A percentile compares a stretch with the other conserved stretches of the same genome.
phyloP scores from a whole-genome alignment of 2,329 filamentous ascomycete genomes.

The Penicillium sp. region DNA sequence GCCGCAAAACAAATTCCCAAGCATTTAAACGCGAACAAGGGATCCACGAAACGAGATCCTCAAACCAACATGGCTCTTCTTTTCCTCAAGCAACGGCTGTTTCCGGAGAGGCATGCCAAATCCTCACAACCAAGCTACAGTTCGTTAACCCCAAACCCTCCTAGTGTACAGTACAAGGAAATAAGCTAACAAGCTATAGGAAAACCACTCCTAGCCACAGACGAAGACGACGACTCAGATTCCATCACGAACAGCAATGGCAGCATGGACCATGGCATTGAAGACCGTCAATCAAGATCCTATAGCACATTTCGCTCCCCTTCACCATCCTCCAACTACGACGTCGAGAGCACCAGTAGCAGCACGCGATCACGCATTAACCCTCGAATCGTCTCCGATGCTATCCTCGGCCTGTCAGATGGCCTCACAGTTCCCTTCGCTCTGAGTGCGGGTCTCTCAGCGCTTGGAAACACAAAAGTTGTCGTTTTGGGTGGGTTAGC shows the following conservation, averaged over 20 bases:
- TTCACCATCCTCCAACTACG: conserved; percentile 27
- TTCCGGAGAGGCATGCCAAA: conserved; percentile 31
- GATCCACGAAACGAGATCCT: neutral
- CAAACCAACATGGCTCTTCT: conserved; percentile 40
- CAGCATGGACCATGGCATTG: conserved; percentile 33
- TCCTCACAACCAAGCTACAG: conserved; percentile 17
- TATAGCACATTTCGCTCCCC: conserved; percentile 40
- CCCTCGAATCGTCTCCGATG: conserved; percentile 57
- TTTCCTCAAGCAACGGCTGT: conserved; percentile 44
- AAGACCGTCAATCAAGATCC: conserved; percentile 39
- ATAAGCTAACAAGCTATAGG: conserved; percentile 26
- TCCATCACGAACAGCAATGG: conserved; percentile 28
- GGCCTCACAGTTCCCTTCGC: conserved; percentile 81
- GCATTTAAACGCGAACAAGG: neutral
- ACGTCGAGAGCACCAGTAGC: conserved; percentile 27
- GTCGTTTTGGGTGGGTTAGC: conserved; percentile 76
- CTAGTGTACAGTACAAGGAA: conserved; percentile 3
- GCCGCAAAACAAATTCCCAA: conserved; percentile 1
- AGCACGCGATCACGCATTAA: conserved; percentile 42
- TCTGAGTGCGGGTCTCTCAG: conserved; percentile 70
- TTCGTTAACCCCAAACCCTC: conserved; percentile 17
- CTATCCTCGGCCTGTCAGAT: conserved; percentile 77
- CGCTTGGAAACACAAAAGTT: conserved; percentile 66
- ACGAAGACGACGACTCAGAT: conserved; percentile 24
- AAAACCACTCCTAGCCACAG: conserved; percentile 37